These are phyloP conservation scores for Cadophora gregata DNA, from an alignment of 2,329 filamentous ascomycete species.

Conservation along the genomic window DNA sequence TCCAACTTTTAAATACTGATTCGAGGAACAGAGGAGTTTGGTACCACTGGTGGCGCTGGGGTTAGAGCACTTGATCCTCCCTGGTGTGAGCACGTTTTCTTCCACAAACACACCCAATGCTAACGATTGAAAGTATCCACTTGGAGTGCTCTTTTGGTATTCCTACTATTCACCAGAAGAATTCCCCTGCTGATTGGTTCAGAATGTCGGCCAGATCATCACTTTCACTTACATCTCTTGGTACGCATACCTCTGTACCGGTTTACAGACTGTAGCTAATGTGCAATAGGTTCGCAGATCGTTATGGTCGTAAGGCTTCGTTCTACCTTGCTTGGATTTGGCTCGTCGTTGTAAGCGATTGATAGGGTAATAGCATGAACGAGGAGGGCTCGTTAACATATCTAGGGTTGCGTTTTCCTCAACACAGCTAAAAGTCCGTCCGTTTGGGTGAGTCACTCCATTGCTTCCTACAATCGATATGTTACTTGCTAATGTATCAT, in stretches of 20 bases:
- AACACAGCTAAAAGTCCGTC: slow-evolving; percentile 1
- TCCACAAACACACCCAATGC: neutral
- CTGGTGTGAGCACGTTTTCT: neutral
- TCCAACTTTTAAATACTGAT: no score
- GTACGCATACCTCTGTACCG: neutral
- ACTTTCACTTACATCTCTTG: slow-evolving; percentile 9
- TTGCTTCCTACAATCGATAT: neutral
- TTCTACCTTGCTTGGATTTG: slow-evolving; percentile 5
- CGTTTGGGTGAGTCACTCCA: neutral
- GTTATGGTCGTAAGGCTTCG: neutral
- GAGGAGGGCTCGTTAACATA: neutral
- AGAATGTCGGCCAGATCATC: slow-evolving; percentile 10
- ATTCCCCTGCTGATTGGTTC: neutral
- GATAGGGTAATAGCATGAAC: neutral
- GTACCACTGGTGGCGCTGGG: slow-evolving; percentile 8
- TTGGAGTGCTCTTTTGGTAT: slow-evolving; percentile 12
- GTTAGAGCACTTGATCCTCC: slow-evolving; percentile 11
- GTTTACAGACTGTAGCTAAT: neutral
- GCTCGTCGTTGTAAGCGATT: slow-evolving; percentile 5
- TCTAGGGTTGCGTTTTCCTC: neutral
- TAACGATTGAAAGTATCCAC: neutral
- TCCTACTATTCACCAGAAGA: neutral
- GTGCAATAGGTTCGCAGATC: neutral
- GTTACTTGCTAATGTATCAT: neutral
- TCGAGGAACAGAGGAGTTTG: slow-evolving; percentile 10